Base-by-base conservation (phyloP, 495 filamentous ascomycete genomes). In the Hyaloscypha variabilis region DNA sequence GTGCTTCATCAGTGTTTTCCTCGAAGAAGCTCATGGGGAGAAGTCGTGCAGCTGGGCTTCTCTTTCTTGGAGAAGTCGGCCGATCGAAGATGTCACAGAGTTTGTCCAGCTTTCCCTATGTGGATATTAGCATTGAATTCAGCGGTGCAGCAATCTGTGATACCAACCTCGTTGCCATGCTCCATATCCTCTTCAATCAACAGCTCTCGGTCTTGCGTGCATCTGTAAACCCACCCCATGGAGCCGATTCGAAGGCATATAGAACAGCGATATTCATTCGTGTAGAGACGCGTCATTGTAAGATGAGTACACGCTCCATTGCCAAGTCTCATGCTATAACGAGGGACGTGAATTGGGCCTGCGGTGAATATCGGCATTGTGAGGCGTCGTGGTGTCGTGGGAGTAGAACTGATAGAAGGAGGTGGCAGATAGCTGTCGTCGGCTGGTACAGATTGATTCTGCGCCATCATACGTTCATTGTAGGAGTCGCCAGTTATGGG, bases 151-250 rank as follows among this genome's bases (percentile, higher is more conserved):
- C 25, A 31, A 14, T 3, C 1, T 57, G 23, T 11, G 11, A 39
- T 58, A 66, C 65, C 70, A 69, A 79, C 79, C 62, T 39, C 53
- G n/a, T 36, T 24, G 28, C 75, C 72, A n/a, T 67, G 62, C 10
- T 67, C 61, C 13, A 76, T 64, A 53, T 74, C 78, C 21, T 79
- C 74, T 46, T 78, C 66, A 23, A 82, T 72, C 8, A 81, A 36
- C n/a, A 76, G 53, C 25, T 84, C 80, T 23, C 76, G 74, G 69
- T 92, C 89, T 67, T 86, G 80, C 6, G 77, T 82, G 71, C 91
- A 93, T 51, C 77, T 72, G 66, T 90, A 93, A 24, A 93, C 75
- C 84, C 86, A 92, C 29, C 88, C 86, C 52, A 85, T 79, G 17
- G 76, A 68, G 5, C 85, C 79, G 1, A 65, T 64, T 56, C 71